Evolutionary conservation across 768 basidiomycete genomes (phyloP).

Genomic region (Serendipita sp.): DNA sequence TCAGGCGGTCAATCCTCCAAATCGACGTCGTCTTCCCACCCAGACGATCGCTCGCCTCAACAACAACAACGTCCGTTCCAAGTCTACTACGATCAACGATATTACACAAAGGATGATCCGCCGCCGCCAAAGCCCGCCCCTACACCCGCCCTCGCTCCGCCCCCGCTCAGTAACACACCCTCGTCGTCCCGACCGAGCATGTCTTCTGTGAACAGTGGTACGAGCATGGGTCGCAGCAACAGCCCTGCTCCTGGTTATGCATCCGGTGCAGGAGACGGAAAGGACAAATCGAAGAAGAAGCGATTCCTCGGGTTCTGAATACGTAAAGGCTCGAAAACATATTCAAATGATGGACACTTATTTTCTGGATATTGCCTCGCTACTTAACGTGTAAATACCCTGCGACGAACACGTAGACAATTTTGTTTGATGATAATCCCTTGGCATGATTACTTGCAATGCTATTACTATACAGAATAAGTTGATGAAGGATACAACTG

Average conservation of each 20-base stretch:
- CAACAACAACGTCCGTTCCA: conserved; percentile 41
- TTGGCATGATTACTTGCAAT: no score
- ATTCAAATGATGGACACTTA: no score
- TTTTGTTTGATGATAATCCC: no score
- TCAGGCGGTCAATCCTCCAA: conserved; percentile 64
- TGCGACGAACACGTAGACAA: no score
- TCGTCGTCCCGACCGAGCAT: conserved; percentile 31
- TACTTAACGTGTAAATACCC: no score
- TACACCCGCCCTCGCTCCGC: conserved; percentile 25
- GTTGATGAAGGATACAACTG: no score
- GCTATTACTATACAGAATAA: no score
- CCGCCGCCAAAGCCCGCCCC: conserved; percentile 27
- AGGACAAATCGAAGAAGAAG: conserved; percentile 66
- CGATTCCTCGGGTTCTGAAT: conserved; percentile 49
- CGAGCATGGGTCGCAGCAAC: not conserved
- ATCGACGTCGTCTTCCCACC: conserved; percentile 26
- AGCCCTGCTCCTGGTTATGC: not conserved
- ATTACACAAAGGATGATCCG: conserved; percentile 48
- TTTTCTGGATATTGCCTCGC: no score
- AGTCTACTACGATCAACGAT: conserved; percentile 67
- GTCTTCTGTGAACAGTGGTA: conserved; percentile 16
- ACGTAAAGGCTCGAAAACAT: no score
- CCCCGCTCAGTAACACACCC: conserved; percentile 38
- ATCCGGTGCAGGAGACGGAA: conserved; percentile 13
- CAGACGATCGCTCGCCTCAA: conserved; percentile 8